Conservation (phyloP, 495 filamentous ascomycete genomes). For the Chaetomium cochliodes region DNA sequence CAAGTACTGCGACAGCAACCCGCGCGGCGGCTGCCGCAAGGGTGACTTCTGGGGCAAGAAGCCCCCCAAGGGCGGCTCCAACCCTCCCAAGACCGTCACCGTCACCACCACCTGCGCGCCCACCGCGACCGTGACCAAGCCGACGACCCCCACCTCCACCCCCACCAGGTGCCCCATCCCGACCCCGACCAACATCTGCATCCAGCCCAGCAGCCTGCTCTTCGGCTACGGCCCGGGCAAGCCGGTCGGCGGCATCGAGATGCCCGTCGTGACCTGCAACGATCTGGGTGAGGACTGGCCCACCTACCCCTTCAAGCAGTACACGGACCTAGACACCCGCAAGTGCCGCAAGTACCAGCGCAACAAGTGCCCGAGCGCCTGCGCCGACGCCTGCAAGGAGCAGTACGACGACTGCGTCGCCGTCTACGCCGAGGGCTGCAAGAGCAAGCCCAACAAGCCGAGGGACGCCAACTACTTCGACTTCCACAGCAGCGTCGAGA, state of each 20-base stretch:
- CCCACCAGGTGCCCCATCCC: conserved; percentile 42
- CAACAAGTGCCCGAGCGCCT: conserved; percentile 34
- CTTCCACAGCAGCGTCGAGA: conserved; percentile 11
- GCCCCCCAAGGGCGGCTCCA: conserved; percentile 37
- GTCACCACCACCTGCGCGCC: conserved; percentile 33
- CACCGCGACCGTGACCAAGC: conserved; percentile 27
- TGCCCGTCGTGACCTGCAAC: conserved; percentile 53
- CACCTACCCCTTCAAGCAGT: conserved; percentile 48
- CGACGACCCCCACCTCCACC: conserved; percentile 26
- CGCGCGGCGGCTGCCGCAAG: conserved; percentile 29
- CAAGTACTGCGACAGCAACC: conserved; percentile 39
- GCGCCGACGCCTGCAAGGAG: conserved; percentile 49
- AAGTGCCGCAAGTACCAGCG: conserved; percentile 43
- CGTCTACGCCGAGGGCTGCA: conserved; percentile 48
- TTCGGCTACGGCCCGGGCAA: conserved; percentile 42
- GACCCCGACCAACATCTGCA: conserved; percentile 47
- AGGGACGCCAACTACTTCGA: conserved; percentile 13
- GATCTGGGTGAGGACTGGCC: conserved; percentile 40
- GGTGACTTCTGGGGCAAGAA: conserved; percentile 38
- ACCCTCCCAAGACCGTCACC: conserved; percentile 34
- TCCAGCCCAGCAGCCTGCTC: conserved; percentile 38
- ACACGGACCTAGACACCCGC: conserved; percentile 36
- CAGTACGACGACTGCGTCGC: conserved; percentile 48
- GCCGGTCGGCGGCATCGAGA: conserved; percentile 49
- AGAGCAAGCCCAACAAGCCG: background rate